Conservation (phyloP, 1,284 basidiomycete genomes). For the Kalmanozyma brasiliensis region DNA sequence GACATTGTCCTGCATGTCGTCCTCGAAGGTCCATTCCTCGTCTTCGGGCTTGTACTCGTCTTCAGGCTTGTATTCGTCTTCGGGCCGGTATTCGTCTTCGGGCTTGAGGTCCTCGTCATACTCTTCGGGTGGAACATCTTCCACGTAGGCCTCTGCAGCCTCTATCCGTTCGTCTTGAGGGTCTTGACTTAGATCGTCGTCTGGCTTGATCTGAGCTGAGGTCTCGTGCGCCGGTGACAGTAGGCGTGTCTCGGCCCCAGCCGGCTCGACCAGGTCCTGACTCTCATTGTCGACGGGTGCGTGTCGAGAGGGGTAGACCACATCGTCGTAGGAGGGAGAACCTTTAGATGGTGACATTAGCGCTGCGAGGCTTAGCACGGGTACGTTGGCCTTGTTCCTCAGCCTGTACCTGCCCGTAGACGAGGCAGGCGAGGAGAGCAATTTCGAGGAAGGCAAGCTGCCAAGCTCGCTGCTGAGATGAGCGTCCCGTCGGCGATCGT, state of each 20-base stretch:
- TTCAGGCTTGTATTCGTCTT: background rate
- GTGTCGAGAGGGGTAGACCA: background rate
- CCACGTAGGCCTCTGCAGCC: too few species aligned
- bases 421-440: constrained; percentile 18
- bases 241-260: background rate
- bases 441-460: background rate
- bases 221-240: too few species aligned
- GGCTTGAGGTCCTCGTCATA: too few species aligned
- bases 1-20: background rate
- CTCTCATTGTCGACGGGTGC: constrained; percentile 2
- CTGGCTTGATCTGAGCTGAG: too few species aligned
- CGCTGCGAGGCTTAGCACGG: constrained; percentile 10
- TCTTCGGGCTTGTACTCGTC: background rate
- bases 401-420: constrained; percentile 24
- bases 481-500: background rate
- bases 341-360: constrained; percentile 9
- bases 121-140: too few species aligned
- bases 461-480: constrained; percentile 7
- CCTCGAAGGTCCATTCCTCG: constrained; percentile 2
- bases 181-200: too few species aligned
- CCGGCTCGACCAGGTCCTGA: background rate
- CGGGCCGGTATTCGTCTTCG: background rate
- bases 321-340: background rate
- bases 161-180: too few species aligned
- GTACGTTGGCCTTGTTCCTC: constrained; percentile 22